Base-by-base conservation (phyloP, 2,329 filamentous ascomycete species). In the Leptographium lundbergii region DNA sequence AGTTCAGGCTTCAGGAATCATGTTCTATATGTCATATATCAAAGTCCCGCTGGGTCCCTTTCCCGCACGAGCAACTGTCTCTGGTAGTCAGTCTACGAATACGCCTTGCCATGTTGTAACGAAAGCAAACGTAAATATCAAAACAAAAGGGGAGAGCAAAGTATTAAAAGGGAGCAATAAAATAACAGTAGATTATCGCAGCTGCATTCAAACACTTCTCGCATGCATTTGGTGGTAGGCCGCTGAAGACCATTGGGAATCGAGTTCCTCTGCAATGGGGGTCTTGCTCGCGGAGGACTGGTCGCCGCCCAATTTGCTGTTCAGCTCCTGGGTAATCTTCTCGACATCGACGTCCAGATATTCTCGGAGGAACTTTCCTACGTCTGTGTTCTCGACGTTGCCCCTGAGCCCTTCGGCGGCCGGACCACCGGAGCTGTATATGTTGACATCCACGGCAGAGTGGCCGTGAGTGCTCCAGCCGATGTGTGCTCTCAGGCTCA, bases 391-490 rank as follows among this genome's bases (percentile, higher is more conserved):
- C 76, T 99, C 94, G 58, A 95, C 86, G 70, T 97, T 97, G 9
- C 92, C 92, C 3, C 82, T 75, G 7, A 96, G 77, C 17, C 79
- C 76, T 51, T 81, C 78, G 0, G 85, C 81, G 45, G 81, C 78
- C 0, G 81, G 78, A 4, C 88, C 85, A 53, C 79, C 78, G 0
- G 88, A 91, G 57, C 88, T 87, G 74, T 97, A 99, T 65, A 99
- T 89, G 71, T 99, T 99, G 55, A 99, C 94, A 69, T 99, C 94
- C 9, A 94, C 91, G 57, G 87, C 94, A 24, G 86, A 88, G 74
- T 99, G 94, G 32, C 94, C 94, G 70, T 96, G 92, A 0, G 91
- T 96, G 63, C 82, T 86, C 94, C 94, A 99, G 17, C 94, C 95
- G 51, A 96, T 82, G 68, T 95, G 90, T 1, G 91, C 89, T 61